Base-by-base conservation (phyloP, 148 eudicot genomes). In the Talinum fruticosum region DNA sequence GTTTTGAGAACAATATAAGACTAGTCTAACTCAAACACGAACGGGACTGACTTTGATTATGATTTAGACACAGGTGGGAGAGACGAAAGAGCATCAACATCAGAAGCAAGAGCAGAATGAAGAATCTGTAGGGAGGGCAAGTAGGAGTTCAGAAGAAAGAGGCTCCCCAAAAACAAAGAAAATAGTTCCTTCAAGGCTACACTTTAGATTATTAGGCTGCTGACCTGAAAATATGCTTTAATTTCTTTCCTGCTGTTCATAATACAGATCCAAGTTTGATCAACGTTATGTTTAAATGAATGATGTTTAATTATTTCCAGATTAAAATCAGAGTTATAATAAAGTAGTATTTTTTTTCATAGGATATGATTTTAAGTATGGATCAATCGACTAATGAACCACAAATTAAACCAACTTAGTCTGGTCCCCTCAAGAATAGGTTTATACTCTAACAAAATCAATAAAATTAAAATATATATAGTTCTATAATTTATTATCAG, bases 151-250 rank as follows among this genome's bases (percentile, higher is more conserved):
- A 65, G 66, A 14, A 21, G 69, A 35, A 21, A 79, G 49, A 67
- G 16, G 19, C 66, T 49, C 62, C 28, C 69, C 13, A n/a, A 81
- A 72, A 41, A 33, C 47, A 29, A 82, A 73, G 67, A 76, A 74
- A 77, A 8, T 15, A 2, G 10, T 7, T 15, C 72, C 79, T 47
- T 66, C 78, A 41, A 74, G 80, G 70, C 61, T 74, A 19, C 81
- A 78, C 34, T 73, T 74, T 4, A 73, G 77, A 65, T 82, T 78
- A 53, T 67, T 78, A 21, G 84, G 84, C 8, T 82, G 81, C 71
- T 78, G 38, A 71, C 2, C 19, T 37, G n/a, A n/a, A n/a, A n/a
- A n/a, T n/a, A n/a, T 0, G n/a, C 47, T 26, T 54, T 26, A 35
- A 5, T 54, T 75, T 0, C 15, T 6, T 59, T 61, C 35, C 30